Conservation (phyloP, 2,329 filamentous ascomycete genomes). For the Fonsecaea erecta region DNA sequence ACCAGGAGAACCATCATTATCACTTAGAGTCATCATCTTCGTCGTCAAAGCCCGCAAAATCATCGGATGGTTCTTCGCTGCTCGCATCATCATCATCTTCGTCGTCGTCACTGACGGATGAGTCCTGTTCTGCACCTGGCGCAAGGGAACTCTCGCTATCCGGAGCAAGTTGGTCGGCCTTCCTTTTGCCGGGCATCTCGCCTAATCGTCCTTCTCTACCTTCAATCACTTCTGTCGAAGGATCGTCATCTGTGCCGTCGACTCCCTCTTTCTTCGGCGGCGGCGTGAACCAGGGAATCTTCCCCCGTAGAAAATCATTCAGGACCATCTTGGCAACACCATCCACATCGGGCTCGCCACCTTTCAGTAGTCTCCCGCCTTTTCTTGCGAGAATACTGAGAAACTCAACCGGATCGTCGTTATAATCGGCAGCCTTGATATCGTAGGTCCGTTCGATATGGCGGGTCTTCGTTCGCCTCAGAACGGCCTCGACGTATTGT, state of each 20-base stretch:
- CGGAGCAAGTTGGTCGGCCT: constrained; percentile 59
- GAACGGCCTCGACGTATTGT: constrained; percentile 86
- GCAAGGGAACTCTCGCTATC: constrained; percentile 42
- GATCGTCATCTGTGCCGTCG: constrained; percentile 53
- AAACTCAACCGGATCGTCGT: constrained; percentile 73
- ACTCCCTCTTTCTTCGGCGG: constrained; percentile 60
- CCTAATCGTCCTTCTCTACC: constrained; percentile 79
- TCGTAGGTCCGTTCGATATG: constrained; percentile 95
- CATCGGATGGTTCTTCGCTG: constrained; percentile 10
- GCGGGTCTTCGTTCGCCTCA: constrained; percentile 78
- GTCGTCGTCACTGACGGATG: constrained; percentile 19
- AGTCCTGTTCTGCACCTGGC: constrained; percentile 4
- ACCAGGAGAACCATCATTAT: constrained; percentile 6
- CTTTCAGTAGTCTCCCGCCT: constrained; percentile 81
- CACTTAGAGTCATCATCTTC: constrained; percentile 28
- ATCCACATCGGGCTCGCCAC: constrained; percentile 92
- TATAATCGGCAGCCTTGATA: constrained; percentile 69
- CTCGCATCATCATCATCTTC: constrained; percentile 31
- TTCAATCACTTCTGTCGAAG: constrained; percentile 57
- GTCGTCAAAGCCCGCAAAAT: constrained; percentile 28
- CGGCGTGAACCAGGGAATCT: constrained; percentile 93
- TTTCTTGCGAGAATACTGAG: constrained; percentile 86
- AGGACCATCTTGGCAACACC: constrained; percentile 96
- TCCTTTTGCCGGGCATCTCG: constrained; percentile 81
- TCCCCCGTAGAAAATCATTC: constrained; percentile 93